Evolutionary conservation across 164 flowering plant species (phyloP).

Genomic region (Vitis labrusca): DNA sequence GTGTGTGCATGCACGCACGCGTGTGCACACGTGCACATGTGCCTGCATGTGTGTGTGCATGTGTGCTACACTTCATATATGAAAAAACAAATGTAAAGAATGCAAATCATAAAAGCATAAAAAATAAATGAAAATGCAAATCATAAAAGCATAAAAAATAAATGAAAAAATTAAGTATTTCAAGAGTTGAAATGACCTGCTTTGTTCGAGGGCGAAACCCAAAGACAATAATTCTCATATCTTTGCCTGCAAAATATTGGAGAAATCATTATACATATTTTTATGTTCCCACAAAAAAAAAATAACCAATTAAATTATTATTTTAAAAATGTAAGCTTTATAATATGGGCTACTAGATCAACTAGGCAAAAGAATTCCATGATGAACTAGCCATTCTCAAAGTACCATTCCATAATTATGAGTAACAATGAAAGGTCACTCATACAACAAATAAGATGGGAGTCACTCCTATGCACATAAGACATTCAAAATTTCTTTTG

Average conservation of each 20-base stretch:
- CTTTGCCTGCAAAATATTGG: slow-evolving; percentile 72
- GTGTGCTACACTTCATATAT: neutral
- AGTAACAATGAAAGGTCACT: no score
- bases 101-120: neutral
- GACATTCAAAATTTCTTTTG: no score
- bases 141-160: neutral
- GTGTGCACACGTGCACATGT: no score
- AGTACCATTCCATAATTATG: no score
- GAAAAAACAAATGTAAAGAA: neutral
- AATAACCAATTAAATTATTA: neutral
- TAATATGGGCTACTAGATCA: neutral
- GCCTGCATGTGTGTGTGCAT: no score
- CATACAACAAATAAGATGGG: no score
- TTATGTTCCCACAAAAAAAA: neutral
- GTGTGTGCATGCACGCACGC: no score
- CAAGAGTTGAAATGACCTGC: slow-evolving; percentile 51
- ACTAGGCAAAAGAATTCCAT: neutral
- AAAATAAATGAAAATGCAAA: neutral
- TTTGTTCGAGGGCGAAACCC: slow-evolving; percentile 87
- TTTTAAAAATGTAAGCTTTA: neutral
- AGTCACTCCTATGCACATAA: no score
- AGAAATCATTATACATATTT: neutral
- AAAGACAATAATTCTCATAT: slow-evolving; percentile 89
- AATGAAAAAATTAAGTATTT: neutral
- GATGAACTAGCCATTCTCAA: no score